Conservation (phyloP, 2,329 filamentous ascomycete species). For the Saccharata proteae region DNA sequence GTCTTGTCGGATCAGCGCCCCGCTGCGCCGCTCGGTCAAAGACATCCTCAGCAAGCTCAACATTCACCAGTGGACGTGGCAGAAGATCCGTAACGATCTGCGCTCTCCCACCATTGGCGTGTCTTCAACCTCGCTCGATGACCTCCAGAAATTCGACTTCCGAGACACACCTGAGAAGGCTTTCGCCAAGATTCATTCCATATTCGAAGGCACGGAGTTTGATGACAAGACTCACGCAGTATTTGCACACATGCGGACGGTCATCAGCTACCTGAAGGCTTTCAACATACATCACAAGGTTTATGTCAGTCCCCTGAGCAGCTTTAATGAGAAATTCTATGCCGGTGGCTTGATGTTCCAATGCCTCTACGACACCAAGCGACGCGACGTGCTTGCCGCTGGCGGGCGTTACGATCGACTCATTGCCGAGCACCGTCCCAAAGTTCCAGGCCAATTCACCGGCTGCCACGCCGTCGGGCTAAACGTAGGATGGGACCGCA, state of each 20-base stretch:
- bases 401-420: slow-evolving; percentile 87
- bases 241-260: slow-evolving; percentile 67
- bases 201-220: slow-evolving; percentile 43
- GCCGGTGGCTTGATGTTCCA: slow-evolving; percentile 71
- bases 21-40: slow-evolving; percentile 60
- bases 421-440: slow-evolving; percentile 71
- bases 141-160: slow-evolving; percentile 84
- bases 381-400: slow-evolving; percentile 74
- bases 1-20: slow-evolving; percentile 64
- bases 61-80: slow-evolving; percentile 67
- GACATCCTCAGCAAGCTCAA: slow-evolving; percentile 81
- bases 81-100: slow-evolving; percentile 70
- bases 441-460: slow-evolving; percentile 41
- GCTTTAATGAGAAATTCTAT: slow-evolving; percentile 87
- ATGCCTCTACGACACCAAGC: slow-evolving; percentile 75
- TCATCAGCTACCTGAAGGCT: slow-evolving; percentile 63
- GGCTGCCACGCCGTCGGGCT: slow-evolving; percentile 76
- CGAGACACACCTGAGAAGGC: slow-evolving; percentile 64
- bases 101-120: slow-evolving; percentile 71
- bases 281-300: slow-evolving; percentile 67
- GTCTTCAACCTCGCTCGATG: slow-evolving; percentile 80
- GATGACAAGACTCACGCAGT: slow-evolving; percentile 40
- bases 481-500: slow-evolving; percentile 75
- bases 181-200: slow-evolving; percentile 47
- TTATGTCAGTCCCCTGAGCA: slow-evolving; percentile 74